phyloP scores from a whole-genome alignment of 78 protist species.

The slime mould (Dictyostelium discoideum) region DNA sequence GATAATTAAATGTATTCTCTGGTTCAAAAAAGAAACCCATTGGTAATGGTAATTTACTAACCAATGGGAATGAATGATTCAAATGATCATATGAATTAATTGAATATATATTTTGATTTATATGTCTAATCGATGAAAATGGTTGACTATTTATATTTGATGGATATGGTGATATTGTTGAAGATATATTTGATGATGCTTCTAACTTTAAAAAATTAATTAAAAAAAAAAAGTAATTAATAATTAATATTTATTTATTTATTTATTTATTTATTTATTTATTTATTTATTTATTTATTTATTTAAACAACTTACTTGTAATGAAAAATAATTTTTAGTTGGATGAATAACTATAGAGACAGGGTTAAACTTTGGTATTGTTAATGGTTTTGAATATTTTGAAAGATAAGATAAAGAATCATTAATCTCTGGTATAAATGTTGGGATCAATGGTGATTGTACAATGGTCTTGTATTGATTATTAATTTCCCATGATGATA shows the following conservation, averaged over 20 bases:
- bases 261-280: background rate
- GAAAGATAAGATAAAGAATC: constrained; percentile 45
- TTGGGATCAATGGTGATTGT: constrained; percentile 37
- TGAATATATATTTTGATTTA: constrained; percentile 64
- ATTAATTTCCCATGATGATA: constrained; percentile 67
- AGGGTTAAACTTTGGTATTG: constrained; percentile 22
- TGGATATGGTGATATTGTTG: constrained; percentile 9
- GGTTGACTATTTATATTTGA: background rate
- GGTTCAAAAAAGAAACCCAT: constrained; percentile 71
- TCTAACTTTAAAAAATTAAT: background rate
- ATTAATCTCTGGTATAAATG: constrained; percentile 40
- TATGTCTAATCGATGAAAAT: constrained; percentile 36
- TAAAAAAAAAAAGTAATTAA: background rate
- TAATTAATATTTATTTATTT: background rate
- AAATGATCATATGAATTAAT: constrained; percentile 40
- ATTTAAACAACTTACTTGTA: background rate
- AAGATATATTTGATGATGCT: background rate
- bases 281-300: background rate
- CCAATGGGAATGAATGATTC: constrained; percentile 41
- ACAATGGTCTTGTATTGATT: constrained; percentile 29
- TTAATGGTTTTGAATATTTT: constrained; percentile 49
- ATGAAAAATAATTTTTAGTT: constrained; percentile 47
- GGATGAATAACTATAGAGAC: constrained; percentile 46
- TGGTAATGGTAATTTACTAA: constrained; percentile 6
- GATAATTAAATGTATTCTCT: constrained; percentile 58